Conservation (phyloP, 2,329 filamentous ascomycete species). For the Apiospora koreana region DNA sequence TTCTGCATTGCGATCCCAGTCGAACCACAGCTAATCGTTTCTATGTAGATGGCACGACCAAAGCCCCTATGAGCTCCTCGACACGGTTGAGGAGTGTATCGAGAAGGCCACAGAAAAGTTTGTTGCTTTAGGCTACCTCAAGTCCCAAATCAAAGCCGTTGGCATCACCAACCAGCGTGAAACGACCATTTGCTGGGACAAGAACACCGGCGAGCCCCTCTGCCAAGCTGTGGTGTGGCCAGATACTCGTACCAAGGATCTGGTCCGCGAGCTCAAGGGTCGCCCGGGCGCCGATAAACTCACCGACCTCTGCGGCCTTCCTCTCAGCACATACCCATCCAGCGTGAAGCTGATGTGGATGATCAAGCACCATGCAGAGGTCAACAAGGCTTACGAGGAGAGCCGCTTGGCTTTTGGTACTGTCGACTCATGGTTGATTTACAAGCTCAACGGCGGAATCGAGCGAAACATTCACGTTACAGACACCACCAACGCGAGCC, state of each 20-base stretch:
- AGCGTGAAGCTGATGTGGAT: slow-evolving; percentile 86
- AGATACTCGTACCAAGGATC: slow-evolving; percentile 72
- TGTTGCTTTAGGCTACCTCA: slow-evolving; percentile 65
- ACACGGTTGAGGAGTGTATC: slow-evolving; percentile 77
- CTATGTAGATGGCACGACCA: slow-evolving; percentile 81
- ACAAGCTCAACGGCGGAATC: slow-evolving; percentile 70
- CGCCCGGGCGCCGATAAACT: slow-evolving; percentile 69
- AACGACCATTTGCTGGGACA: slow-evolving; percentile 85
- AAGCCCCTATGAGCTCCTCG: slow-evolving; percentile 74
- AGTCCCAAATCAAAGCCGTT: slow-evolving; percentile 71
- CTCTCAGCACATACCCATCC: slow-evolving; percentile 85
- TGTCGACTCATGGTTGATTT: slow-evolving; percentile 86
- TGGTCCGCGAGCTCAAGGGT: slow-evolving; percentile 76
- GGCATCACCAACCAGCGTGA: slow-evolving; percentile 92
- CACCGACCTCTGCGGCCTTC: slow-evolving; percentile 73
- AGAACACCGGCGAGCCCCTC: slow-evolving; percentile 74
- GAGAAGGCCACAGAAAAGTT: slow-evolving; percentile 74
- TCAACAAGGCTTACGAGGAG: slow-evolving; percentile 74
- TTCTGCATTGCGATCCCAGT: slow-evolving; percentile 9
- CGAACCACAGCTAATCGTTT: slow-evolving; percentile 9
- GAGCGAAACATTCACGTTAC: slow-evolving; percentile 72
- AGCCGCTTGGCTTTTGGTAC: slow-evolving; percentile 81
- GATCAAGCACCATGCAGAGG: slow-evolving; percentile 68
- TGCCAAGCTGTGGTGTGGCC: slow-evolving; percentile 90
- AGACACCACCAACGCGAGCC: slow-evolving; percentile 83